These are phyloP conservation scores for Flagelloscypha sp. DNA, from an alignment of 768 basidiomycete species.

Conservation along the genomic window DNA sequence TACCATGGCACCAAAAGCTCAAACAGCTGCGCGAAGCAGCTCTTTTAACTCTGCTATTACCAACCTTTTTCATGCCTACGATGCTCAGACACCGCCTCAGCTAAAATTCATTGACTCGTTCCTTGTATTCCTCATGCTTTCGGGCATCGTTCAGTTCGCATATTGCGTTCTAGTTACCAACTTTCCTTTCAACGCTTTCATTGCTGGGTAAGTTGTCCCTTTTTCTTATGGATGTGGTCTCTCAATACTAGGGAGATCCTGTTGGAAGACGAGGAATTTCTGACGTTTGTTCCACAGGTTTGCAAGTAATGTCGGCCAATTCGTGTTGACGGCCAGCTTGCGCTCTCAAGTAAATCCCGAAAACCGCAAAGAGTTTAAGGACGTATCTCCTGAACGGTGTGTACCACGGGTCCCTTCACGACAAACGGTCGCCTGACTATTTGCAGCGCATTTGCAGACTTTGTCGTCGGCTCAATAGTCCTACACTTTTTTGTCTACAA, in stretches of 20 bases:
- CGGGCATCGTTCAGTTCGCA: slow-evolving; percentile 82
- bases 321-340: slow-evolving; percentile 88
- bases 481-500: slow-evolving; percentile 99
- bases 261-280: neutral
- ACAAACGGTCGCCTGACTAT: slow-evolving; percentile 4
- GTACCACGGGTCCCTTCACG: slow-evolving; percentile 17
- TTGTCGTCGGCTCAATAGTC: slow-evolving; percentile 88
- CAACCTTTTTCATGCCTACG: slow-evolving; percentile 72
- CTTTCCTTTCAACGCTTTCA: slow-evolving; percentile 96
- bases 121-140: slow-evolving; percentile 84
- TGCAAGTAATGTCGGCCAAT: slow-evolving; percentile 89
- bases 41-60: slow-evolving; percentile 32
- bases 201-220: slow-evolving; percentile 68
- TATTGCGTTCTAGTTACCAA: slow-evolving; percentile 89
- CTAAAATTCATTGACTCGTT: slow-evolving; percentile 94
- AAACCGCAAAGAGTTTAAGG: slow-evolving; percentile 77
- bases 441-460: slow-evolving; percentile 91
- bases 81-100: slow-evolving; percentile 65
- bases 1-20: slow-evolving; percentile 34
- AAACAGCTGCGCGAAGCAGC: slow-evolving; percentile 12
- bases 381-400: slow-evolving; percentile 89
- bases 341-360: slow-evolving; percentile 87
- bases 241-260: neutral
- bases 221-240: neutral
- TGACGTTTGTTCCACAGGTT: slow-evolving; percentile 49